A percentile compares a stretch with the other conserved stretches of the same genome.
Evolutionary conservation across 2,329 filamentous ascomycete genomes (phyloP).

Genomic region (Huntiella bhutanensis): DNA sequence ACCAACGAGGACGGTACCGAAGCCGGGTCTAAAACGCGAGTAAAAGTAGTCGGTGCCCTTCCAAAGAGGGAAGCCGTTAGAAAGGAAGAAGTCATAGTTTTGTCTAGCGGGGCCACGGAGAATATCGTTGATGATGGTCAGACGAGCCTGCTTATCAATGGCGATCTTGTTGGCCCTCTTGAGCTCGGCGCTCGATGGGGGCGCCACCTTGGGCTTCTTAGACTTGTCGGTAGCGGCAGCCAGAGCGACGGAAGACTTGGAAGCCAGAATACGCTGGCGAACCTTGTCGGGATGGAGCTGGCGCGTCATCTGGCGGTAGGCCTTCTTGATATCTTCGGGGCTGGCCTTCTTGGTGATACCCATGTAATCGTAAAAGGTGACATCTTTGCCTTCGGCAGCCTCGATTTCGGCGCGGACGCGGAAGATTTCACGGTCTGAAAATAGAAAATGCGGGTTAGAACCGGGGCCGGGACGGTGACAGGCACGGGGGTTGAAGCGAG

Average conservation of each 20-base stretch:
- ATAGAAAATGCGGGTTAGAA: neutral
- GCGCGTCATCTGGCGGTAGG: slow-evolving; percentile 74
- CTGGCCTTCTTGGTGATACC: slow-evolving; percentile 54
- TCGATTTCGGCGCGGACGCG: slow-evolving; percentile 75
- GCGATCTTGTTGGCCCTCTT: slow-evolving; percentile 63
- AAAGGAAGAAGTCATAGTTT: slow-evolving; percentile 86
- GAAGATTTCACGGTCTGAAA: slow-evolving; percentile 88
- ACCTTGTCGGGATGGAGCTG: slow-evolving; percentile 90
- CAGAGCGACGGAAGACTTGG: slow-evolving; percentile 36
- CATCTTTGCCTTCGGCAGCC: slow-evolving; percentile 54
- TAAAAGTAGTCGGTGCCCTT: slow-evolving; percentile 98
- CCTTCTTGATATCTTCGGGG: slow-evolving; percentile 80
- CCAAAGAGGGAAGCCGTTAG: slow-evolving; percentile 88
- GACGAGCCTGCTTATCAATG: slow-evolving; percentile 61
- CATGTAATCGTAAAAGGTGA: slow-evolving; percentile 90
- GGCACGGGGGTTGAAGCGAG: neutral
- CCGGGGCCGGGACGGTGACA: neutral
- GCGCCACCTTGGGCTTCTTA: slow-evolving; percentile 42
- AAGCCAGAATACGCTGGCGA: slow-evolving; percentile 59
- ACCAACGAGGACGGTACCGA: slow-evolving; percentile 67
- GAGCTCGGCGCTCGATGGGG: slow-evolving; percentile 59
- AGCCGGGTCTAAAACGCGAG: slow-evolving; percentile 72
- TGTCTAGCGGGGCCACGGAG: slow-evolving; percentile 63
- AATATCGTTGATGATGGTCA: slow-evolving; percentile 71
- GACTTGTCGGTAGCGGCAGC: slow-evolving; percentile 21